Conservation (phyloP, 2,329 filamentous ascomycete genomes). For the Coniochaeta sp. region DNA sequence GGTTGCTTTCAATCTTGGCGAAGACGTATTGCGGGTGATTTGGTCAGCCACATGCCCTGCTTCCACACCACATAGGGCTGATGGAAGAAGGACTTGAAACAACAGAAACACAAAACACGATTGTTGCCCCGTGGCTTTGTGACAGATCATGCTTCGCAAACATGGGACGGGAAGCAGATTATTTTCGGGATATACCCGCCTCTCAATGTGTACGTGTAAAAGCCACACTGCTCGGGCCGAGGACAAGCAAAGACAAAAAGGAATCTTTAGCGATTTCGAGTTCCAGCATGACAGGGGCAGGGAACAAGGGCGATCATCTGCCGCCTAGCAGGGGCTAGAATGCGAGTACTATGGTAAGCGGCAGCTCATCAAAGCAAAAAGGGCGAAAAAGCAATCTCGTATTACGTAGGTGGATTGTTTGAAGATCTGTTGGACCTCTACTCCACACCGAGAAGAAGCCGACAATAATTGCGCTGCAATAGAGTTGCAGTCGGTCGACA, state of each 20-base stretch:
- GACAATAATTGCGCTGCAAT: background rate
- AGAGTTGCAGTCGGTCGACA: background rate
- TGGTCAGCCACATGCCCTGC: background rate
- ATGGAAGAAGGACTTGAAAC: background rate
- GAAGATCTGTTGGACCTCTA: background rate
- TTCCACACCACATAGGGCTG: background rate
- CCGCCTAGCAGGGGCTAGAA: background rate
- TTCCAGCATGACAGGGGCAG: background rate
- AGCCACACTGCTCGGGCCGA: background rate
- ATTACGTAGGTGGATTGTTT: background rate
- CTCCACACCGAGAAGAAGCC: background rate
- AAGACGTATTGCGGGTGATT: background rate
- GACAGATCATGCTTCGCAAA: slow-evolving; percentile 3
- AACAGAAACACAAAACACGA: background rate
- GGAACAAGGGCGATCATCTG: background rate
- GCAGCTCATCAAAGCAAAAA: background rate
- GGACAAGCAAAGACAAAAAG: background rate
- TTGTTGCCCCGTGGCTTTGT: slow-evolving; percentile 2
- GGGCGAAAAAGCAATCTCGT: background rate
- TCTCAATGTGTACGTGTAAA: background rate
- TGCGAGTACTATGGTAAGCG: background rate
- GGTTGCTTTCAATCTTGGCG: background rate
- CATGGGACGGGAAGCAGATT: background rate
- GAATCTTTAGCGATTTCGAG: background rate
- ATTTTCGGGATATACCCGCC: background rate